Evolutionary conservation across 1,284 basidiomycete genomes (phyloP).

Genomic region (Cutaneotrichosporon mucoides): DNA sequence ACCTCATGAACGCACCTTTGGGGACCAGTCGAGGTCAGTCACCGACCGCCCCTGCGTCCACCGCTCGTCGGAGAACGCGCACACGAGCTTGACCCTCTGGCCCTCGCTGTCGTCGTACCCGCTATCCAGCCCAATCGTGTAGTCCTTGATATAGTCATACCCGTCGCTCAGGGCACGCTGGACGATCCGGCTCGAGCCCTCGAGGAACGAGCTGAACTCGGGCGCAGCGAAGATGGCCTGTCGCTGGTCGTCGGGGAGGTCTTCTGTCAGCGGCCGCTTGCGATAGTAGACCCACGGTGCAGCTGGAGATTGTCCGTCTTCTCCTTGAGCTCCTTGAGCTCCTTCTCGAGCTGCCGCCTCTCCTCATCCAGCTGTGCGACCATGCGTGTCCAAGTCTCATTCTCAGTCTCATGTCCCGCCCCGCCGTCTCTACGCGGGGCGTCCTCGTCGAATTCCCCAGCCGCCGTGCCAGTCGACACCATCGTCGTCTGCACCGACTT

Average conservation of each 20-base stretch:
- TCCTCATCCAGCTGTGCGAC: conserved; percentile 53
- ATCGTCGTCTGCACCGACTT: conserved; percentile 83
- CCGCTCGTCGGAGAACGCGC: conserved; percentile 82
- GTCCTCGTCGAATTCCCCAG: conserved; percentile 38
- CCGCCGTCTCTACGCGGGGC: conserved; percentile 49
- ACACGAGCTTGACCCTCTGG: conserved; percentile 76
- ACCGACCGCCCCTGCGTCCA: conserved; percentile 88
- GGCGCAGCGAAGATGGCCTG: conserved; percentile 73
- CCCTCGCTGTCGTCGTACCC: conserved; percentile 81
- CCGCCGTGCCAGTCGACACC: conserved; percentile 27
- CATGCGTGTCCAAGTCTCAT: conserved; percentile 68
- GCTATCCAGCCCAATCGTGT: conserved; percentile 74
- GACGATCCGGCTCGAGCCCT: conserved; percentile 90
- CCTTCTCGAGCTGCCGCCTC: conserved; percentile 68
- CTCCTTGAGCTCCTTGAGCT: conserved; percentile 75
- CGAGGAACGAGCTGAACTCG: conserved; percentile 89
- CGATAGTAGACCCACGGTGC: conserved; percentile 24
- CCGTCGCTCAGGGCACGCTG: conserved; percentile 92
- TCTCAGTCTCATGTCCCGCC: conserved; percentile 57
- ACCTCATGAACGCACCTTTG: no score
- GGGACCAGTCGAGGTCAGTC: conserved; percentile 95
- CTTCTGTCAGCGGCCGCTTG: conserved; percentile 48
- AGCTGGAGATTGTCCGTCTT: conserved; percentile 62
- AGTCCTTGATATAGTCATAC: conserved; percentile 96
- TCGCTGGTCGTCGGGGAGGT: conserved; percentile 78